Conservation (phyloP, 805 yeast species). For the Naumovozyma dairenensis region DNA sequence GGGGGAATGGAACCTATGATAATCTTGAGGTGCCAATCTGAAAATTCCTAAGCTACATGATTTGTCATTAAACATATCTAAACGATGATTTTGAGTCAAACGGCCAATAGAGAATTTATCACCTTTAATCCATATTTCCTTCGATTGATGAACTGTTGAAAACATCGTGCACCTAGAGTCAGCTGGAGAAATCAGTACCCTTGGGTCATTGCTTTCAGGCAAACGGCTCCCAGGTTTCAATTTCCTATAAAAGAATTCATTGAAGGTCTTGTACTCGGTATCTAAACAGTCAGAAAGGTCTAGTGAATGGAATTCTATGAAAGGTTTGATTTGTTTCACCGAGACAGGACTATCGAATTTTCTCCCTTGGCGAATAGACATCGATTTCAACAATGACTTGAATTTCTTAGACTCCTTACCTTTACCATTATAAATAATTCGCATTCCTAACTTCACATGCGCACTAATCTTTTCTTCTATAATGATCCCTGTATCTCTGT, state of each 20-base stretch:
- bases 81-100: conserved; percentile 33
- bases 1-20: conserved; percentile 87
- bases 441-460: conserved; percentile 78
- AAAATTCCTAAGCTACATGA: conserved; percentile 66
- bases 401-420: conserved; percentile 49
- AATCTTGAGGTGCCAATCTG: conserved; percentile 93
- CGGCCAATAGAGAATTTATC: conserved; percentile 57
- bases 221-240: conserved; percentile 64
- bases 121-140: conserved; percentile 84
- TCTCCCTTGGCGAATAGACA: conserved; percentile 72
- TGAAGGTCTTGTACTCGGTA: conserved; percentile 55
- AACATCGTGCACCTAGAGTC: conserved; percentile 80
- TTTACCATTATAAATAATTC: conserved; percentile 71
- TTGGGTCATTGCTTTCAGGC: conserved; percentile 45
- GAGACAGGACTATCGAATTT: conserved; percentile 72
- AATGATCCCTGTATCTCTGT: conserved; percentile 79
- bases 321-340: conserved; percentile 56
- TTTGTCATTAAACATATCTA: conserved; percentile 33
- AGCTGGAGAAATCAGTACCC: conserved; percentile 65
- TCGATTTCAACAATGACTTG: conserved; percentile 47
- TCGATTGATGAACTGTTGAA: conserved; percentile 47
- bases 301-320: conserved; percentile 73
- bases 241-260: conserved; percentile 80
- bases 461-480: conserved; percentile 88
- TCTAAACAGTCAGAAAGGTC: conserved; percentile 64